Evolutionary conservation across 2,329 filamentous ascomycete species (phyloP).

Genomic region (Paecilomyces sp.): DNA sequence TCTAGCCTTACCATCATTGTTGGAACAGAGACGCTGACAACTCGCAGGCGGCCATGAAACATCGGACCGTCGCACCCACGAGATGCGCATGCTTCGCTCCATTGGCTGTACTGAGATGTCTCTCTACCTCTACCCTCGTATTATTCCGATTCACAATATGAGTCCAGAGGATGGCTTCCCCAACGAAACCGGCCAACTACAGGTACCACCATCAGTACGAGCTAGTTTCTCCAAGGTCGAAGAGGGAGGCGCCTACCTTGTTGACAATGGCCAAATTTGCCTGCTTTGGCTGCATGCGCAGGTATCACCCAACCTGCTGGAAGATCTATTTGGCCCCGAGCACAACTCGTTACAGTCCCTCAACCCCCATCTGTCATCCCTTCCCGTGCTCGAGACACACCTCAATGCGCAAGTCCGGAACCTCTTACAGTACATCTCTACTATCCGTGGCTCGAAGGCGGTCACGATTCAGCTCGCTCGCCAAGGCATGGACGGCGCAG

Average conservation of each 20-base stretch:
- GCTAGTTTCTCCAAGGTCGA: conserved; percentile 84
- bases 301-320: conserved; percentile 83
- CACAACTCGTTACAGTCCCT: conserved; percentile 64
- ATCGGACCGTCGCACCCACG: conserved; percentile 82
- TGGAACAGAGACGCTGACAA: neutral
- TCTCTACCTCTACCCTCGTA: conserved; percentile 89
- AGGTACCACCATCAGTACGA: conserved; percentile 71
- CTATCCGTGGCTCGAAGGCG: conserved; percentile 76
- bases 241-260: conserved; percentile 85
- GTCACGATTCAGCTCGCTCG: conserved; percentile 83
- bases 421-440: conserved; percentile 77
- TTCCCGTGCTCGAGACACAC: conserved; percentile 84
- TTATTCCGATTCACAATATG: conserved; percentile 86
- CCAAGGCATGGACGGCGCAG: conserved; percentile 87
- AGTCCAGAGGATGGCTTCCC: conserved; percentile 83
- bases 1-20: neutral
- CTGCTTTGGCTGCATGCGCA: conserved; percentile 89
- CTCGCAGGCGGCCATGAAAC: conserved; percentile 69
- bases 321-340: conserved; percentile 80
- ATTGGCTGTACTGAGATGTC: conserved; percentile 83
- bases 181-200: conserved; percentile 82
- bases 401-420: conserved; percentile 94
- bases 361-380: conserved; percentile 69
- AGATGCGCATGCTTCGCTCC: conserved; percentile 80
- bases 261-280: conserved; percentile 91